These are phyloP conservation scores for Neopestalotiopsis sp. DNA, from an alignment of 2,329 filamentous ascomycete genomes.

Conservation along the genomic window DNA sequence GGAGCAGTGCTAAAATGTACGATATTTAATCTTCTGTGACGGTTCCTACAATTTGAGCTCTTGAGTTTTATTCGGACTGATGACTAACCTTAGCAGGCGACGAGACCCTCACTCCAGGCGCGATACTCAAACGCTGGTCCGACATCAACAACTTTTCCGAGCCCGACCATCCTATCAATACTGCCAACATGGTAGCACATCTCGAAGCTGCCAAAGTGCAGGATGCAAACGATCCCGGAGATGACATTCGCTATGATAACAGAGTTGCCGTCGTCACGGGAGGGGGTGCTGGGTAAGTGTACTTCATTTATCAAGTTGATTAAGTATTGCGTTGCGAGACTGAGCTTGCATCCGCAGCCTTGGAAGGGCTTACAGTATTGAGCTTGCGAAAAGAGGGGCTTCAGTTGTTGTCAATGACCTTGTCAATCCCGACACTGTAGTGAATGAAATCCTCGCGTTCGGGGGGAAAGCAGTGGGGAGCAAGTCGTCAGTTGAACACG, in stretches of 20 bases:
- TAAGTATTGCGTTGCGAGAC: too few species aligned
- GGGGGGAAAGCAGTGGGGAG: too few species aligned
- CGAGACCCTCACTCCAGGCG: conserved; percentile 83
- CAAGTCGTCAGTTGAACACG: too few species aligned
- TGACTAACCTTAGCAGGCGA: conserved; percentile 59
- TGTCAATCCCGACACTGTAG: conserved; percentile 87
- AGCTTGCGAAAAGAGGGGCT: conserved; percentile 84
- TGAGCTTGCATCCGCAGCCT: conserved; percentile 64
- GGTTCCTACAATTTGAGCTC: too few species aligned
- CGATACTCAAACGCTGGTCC: conserved; percentile 88
- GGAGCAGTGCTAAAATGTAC: conserved; percentile 78
- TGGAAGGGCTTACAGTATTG: conserved; percentile 86
- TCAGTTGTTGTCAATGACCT: conserved; percentile 95
- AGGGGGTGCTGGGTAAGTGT: too few species aligned
- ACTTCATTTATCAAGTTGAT: too few species aligned
- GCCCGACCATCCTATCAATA: conserved; percentile 81
- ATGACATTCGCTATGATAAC: too few species aligned
- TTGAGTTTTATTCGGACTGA: too few species aligned
- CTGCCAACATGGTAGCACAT: conserved; percentile 86
- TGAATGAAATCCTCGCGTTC: conserved; percentile 73
- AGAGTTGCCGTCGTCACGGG: too few species aligned
- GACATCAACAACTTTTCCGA: conserved; percentile 85
- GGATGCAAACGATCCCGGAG: too few species aligned
- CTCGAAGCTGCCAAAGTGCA: conserved; percentile 60
- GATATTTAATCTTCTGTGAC: too few species aligned